Conservation (phyloP, 352 stramenopile species). For the Pythium insidiosum region DNA sequence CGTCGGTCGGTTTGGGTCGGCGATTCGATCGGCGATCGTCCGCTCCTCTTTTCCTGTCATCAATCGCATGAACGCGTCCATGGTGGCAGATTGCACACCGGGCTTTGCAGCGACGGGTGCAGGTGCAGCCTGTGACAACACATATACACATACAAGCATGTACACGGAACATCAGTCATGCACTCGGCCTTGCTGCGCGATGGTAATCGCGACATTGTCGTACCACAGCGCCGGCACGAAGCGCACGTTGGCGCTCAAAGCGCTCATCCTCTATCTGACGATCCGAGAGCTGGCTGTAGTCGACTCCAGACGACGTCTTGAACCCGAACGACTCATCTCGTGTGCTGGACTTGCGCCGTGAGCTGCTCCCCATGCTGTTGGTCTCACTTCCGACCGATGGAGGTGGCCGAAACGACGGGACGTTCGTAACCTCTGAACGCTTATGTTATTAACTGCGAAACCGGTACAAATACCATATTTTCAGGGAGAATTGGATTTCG, state of each 20-base stretch:
- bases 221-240: conserved; percentile 37
- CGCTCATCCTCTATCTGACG: conserved; percentile 80
- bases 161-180: conserved; percentile 1
- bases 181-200: too few relatives aligned
- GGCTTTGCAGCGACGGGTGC: conserved; percentile 9
- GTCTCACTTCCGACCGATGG: not conserved
- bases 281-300: conserved; percentile 78
- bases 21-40: conserved; percentile 91
- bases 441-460: conserved; percentile 1
- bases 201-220: too few relatives aligned
- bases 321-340: conserved; percentile 50
- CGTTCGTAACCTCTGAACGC: not conserved
- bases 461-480: not conserved
- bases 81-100: conserved; percentile 60
- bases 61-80: conserved; percentile 93
- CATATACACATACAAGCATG: not conserved
- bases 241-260: conserved; percentile 64
- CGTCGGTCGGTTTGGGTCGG: conserved; percentile 90
- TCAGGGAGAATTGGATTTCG: conserved; percentile 14
- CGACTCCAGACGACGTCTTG: conserved; percentile 71
- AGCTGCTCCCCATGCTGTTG: too few relatives aligned
- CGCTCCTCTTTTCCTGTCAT: conserved; percentile 90
- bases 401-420: conserved; percentile 1
- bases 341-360: conserved; percentile 16
- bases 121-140: conserved; percentile 9